phyloP scores from a whole-genome alignment of 2,329 filamentous ascomycete genomes.

The Laburnicola sp. region DNA sequence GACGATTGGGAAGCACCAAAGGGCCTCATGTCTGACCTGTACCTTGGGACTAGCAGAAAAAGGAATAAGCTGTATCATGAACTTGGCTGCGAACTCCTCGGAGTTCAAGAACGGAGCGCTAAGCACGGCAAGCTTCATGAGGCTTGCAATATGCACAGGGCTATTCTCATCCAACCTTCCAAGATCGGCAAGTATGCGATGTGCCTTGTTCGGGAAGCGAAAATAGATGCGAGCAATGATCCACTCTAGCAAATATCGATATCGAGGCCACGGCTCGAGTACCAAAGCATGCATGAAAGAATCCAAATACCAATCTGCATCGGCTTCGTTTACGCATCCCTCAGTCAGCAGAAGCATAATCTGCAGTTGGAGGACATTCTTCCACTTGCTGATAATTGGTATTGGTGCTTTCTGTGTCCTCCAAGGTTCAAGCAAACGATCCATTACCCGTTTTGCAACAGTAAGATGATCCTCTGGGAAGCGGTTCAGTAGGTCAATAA shows the following conservation, averaged over 20 bases:
- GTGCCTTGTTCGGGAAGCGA: constrained; percentile 36
- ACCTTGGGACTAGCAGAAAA: constrained; percentile 56
- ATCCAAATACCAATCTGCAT: constrained; percentile 41
- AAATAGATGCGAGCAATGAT: constrained; percentile 51
- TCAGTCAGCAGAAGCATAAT: constrained; percentile 50
- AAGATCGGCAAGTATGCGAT: constrained; percentile 43
- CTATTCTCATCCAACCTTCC: constrained; percentile 49
- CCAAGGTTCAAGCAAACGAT: constrained; percentile 49
- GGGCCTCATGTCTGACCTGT: constrained; percentile 57
- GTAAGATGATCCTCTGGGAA: constrained; percentile 34
- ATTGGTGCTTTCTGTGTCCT: constrained; percentile 47
- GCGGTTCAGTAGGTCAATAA: constrained; percentile 51
- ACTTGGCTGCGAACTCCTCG: constrained; percentile 43
- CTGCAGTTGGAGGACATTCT: constrained; percentile 54
- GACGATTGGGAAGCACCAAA: constrained; percentile 52
- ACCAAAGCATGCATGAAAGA: constrained; percentile 47
- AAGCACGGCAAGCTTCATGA: constrained; percentile 53
- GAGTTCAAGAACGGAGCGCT: constrained; percentile 44
- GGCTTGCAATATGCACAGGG: constrained; percentile 52
- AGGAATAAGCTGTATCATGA: constrained; percentile 49
- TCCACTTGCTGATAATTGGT: constrained; percentile 53
- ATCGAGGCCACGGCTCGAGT: constrained; percentile 53
- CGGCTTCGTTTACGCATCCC: constrained; percentile 32
- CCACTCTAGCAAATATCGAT: constrained; percentile 54
- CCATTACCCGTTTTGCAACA: constrained; percentile 35